Base-by-base conservation (phyloP, 164 flowering plant genomes). In the Vitis rupestris region DNA sequence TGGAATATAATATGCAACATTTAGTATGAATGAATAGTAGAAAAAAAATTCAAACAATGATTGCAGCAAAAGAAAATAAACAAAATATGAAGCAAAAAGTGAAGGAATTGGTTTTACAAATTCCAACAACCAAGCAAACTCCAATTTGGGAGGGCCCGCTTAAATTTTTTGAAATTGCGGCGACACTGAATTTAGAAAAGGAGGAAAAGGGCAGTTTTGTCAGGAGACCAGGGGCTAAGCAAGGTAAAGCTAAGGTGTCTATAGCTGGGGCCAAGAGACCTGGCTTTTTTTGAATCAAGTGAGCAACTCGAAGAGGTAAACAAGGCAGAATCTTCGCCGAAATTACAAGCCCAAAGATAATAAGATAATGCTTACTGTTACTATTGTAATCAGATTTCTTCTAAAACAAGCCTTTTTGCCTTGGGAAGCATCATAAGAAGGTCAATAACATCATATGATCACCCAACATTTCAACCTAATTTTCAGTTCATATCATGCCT, bases 311-410 rank as follows among this genome's bases (percentile, higher is more conserved):
- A 84, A 70, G 83, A 78, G 84, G 52, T 74, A 55, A 78, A 70
- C 76, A 59, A 68, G 83, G 78, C 85, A 69, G 59, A 78, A 78
- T 72, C 77, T 74, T 69, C 83, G 87, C 79, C 64, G 73, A 77
- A 65, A 70, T 75, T 54, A 73, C 63, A 67, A 63, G 15, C 63
- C 66, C 78, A 37, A 74, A 52, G 64, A 65, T 57, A 59, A 61
- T 72, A 64, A 54, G 19, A 68, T 55, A 67, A 67, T 67, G 54
- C 7, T 30, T 50, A 11, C 14, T 59, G 60, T 1, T 23, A 55
- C 14, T 72, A 3, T 29, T 37, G 59, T 6, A 19, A 16, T 70
- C 30, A 65, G 58, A 65, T 47, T 59, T 30, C 13, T 8, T n/a
- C 27, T 12, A 8, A 49, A 31, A 16, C 17, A 3, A 16, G 60